A percentile compares a stretch with the other conserved stretches of the same genome.
phyloP scores from a whole-genome alignment of 2,329 filamentous ascomycete species.

The Pleoardoris graminearum region DNA sequence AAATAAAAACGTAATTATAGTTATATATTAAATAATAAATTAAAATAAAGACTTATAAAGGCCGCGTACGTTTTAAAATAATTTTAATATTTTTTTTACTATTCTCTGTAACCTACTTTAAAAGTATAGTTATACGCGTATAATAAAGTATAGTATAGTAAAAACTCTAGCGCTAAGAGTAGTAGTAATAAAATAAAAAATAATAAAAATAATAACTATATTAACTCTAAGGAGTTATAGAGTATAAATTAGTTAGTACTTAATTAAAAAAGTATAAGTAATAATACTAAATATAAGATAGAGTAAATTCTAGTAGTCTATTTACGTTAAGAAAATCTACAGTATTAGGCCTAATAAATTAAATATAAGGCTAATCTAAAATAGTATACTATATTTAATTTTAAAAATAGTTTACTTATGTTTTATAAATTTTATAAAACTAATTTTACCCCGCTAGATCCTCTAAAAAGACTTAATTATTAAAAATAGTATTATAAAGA shows the following conservation, averaged over 20 bases:
- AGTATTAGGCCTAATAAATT: conserved; percentile 13
- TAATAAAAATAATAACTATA: not conserved
- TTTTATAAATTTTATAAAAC: conserved; percentile 7
- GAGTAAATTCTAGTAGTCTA: not conserved
- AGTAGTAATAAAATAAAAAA: not conserved
- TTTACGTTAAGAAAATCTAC: not conserved
- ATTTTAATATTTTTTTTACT: not conserved
- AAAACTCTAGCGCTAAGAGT: not conserved
- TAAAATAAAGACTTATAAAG: too few relatives aligned
- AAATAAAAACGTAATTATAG: too few relatives aligned
- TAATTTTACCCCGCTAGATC: conserved; percentile 1
- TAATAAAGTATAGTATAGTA: not conserved
- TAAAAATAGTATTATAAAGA: conserved; percentile 7
- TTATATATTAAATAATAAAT: too few relatives aligned
- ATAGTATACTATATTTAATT: conserved; percentile 14
- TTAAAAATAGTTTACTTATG: conserved; percentile 13
- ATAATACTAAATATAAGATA: conserved; percentile 5
- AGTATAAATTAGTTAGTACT: not conserved
- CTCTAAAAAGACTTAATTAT: conserved; percentile 9
- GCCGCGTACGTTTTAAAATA: too few relatives aligned
- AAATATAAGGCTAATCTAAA: conserved; percentile 9
- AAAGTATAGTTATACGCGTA: not conserved
- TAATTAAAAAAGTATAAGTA: not conserved
- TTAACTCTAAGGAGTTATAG: not conserved
- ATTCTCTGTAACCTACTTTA: not conserved